Evolutionary conservation across 2,329 filamentous ascomycete species (phyloP).

Genomic region (Triangularia verruculosa): DNA sequence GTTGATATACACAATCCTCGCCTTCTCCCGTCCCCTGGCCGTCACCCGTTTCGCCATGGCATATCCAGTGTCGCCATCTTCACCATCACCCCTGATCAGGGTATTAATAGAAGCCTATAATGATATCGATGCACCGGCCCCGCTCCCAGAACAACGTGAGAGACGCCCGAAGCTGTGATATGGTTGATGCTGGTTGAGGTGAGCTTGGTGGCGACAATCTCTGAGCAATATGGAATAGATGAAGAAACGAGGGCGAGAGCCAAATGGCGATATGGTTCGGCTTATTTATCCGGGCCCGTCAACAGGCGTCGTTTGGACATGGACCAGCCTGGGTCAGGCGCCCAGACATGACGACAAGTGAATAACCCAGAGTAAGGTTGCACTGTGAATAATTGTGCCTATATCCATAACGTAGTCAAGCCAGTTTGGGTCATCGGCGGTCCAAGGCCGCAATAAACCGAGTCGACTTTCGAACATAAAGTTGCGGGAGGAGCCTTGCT

Average conservation of each 20-base stretch:
- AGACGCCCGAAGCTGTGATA: conserved; percentile 11
- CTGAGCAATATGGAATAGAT: conserved; percentile 33
- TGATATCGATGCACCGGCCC: conserved; percentile 14
- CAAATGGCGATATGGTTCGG: conserved; percentile 27
- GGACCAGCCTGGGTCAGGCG: conserved; percentile 20
- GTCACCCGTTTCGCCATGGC: neutral
- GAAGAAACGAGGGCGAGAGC: conserved; percentile 26
- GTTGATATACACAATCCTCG: conserved; percentile 24
- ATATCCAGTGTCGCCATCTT: conserved; percentile 6
- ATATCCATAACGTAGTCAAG: conserved; percentile 21
- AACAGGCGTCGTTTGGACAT: conserved; percentile 12
- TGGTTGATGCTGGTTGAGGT: conserved; percentile 17
- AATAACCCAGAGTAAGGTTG: conserved; percentile 25
- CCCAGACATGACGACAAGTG: conserved; percentile 20
- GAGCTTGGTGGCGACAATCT: conserved; percentile 30
- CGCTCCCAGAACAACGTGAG: conserved; percentile 17
- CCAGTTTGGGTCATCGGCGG: conserved; percentile 27
- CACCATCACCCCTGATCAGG: conserved; percentile 11
- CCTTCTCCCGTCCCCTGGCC: conserved; percentile 2
- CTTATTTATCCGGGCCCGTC: conserved; percentile 31
- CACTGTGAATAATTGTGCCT: conserved; percentile 28
- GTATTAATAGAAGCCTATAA: conserved; percentile 27
- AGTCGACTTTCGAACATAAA: conserved; percentile 14
- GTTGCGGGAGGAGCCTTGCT: conserved; percentile 16
- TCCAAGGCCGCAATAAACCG: conserved; percentile 28